Base-by-base conservation (phyloP, 148 eudicot species). In the Mesembryanthemum crystallinum region DNA sequence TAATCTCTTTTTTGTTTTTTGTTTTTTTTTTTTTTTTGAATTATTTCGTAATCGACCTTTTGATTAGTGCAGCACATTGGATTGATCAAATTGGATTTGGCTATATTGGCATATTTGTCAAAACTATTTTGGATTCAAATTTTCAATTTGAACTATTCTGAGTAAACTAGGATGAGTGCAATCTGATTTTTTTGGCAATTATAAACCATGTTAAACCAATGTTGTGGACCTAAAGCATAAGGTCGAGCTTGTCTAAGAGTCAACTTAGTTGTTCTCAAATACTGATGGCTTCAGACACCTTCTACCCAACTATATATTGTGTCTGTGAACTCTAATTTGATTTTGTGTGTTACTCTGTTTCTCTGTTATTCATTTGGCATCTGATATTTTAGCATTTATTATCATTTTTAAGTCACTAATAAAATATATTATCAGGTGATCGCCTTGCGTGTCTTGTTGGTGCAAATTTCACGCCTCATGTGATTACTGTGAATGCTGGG, bases 381-480 rank as follows among this genome's bases (percentile, higher is more conserved):
- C 55, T 24, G 7, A 67, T 4, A 14, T 61, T 12, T 42, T 67
- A 67, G 20, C 15, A 4, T 25, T 43, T 27, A 5, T 43, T 7
- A 45, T 13, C 35, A 57, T 73, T 55, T 67, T 39, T 24, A 75
- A 29, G 70, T 68, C 28, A 27, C 72, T 74, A 61, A 33, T 73
- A 11, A 23, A 35, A 30, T 15, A 68, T 15, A 24, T 59, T 57
- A 64, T 71, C 75, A 93, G 98, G 91, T 77, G 82, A 80, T 32
- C 76, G 78, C 35, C 71, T 78, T 45, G 79, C 92, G 67, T 86
- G 75, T 79, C 54, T 90, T 18, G 87, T 79, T 65, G 90, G 94
- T 69, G 89, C 85, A 76, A 87, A 86, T 76, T 90, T 91, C 86
- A 89, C 91, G 3, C 91, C 92, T 20, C 98, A 94, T 84, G 89